Conservation (phyloP, 108 stramenopile genomes). For the Cylindrotheca closterium region DNA sequence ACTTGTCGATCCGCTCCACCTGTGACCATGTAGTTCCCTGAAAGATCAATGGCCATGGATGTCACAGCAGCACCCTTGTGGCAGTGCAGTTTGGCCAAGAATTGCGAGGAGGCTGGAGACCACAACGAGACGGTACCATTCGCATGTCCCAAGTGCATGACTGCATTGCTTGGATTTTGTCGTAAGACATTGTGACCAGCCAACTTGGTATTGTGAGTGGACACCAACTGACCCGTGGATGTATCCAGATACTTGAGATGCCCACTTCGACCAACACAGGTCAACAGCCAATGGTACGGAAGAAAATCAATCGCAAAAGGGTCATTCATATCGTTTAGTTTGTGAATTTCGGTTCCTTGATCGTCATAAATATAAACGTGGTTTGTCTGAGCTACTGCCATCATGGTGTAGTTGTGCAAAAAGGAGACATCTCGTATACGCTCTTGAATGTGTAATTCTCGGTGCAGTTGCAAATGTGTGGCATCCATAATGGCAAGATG, state of each 20-base stretch:
- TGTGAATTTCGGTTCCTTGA: constrained; percentile 92
- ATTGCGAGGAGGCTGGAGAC: constrained; percentile 84
- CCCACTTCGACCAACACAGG: constrained; percentile 84
- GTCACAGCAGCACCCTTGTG: constrained; percentile 85
- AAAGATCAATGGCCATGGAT: constrained; percentile 78
- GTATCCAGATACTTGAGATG: constrained; percentile 93
- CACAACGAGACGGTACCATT: constrained; percentile 98
- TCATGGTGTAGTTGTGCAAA: constrained; percentile 90
- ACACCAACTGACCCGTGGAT: constrained; percentile 90
- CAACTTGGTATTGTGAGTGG: constrained; percentile 77
- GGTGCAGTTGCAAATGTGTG: constrained; percentile 47
- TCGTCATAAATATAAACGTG: constrained; percentile 97
- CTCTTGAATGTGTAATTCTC: constrained; percentile 86
- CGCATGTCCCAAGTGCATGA: constrained; percentile 91
- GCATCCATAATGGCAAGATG: constrained; percentile 87
- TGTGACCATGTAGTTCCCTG: constrained; percentile 89
- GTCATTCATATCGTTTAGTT: constrained; percentile 78
- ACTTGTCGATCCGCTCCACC: constrained; percentile 83
- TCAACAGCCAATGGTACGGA: constrained; percentile 97
- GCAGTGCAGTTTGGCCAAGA: constrained; percentile 89
- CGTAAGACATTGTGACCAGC: constrained; percentile 79
- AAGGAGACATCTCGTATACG: constrained; percentile 87
- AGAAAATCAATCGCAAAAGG: constrained; percentile 88
- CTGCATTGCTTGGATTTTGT: constrained; percentile 93
- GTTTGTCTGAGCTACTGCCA: constrained; percentile 95